Evolutionary conservation across 2,329 filamentous ascomycete genomes (phyloP).

Genomic region (Ceratocystis diversiconidia): DNA sequence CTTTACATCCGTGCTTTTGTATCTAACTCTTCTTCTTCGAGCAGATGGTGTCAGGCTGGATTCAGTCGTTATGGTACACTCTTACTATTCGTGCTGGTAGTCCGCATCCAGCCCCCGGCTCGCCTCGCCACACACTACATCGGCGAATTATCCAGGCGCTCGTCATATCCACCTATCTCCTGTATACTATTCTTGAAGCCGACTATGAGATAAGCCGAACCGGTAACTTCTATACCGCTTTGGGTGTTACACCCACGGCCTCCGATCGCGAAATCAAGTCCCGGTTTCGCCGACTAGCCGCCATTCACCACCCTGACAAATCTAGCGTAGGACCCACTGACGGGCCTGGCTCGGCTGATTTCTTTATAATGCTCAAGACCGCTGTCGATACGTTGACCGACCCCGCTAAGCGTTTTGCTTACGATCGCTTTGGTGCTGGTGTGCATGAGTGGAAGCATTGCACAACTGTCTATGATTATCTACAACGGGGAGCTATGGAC

Average conservation of each 20-base stretch:
- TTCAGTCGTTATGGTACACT: conserved; percentile 73
- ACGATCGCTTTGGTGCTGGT: conserved; percentile 73
- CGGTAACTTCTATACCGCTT: conserved; percentile 65
- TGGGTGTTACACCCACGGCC: conserved; percentile 55
- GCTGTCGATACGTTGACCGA: conserved; percentile 74
- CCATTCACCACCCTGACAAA: conserved; percentile 76
- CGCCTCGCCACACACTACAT: conserved; percentile 55
- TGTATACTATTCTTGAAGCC: conserved; percentile 86
- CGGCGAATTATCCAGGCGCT: conserved; percentile 69
- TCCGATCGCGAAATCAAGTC: conserved; percentile 68
- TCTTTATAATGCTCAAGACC: conserved; percentile 71
- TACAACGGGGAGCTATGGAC: conserved; percentile 49
- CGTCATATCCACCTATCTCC: conserved; percentile 70
- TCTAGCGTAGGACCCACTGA: conserved; percentile 23
- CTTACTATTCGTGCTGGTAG: conserved; percentile 81
- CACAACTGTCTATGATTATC: conserved; percentile 56
- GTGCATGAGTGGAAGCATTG: conserved; percentile 52
- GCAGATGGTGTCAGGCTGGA: conserved; percentile 62
- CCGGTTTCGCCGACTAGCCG: conserved; percentile 64
- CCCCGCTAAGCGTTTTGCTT: conserved; percentile 65
- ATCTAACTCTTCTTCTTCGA: conserved; percentile 17
- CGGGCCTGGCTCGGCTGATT: conserved; percentile 24
- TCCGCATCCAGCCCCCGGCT: conserved; percentile 57
- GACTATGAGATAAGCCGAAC: conserved; percentile 61
- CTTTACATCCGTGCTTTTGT: conserved; percentile 1